Conservation (phyloP, 768 basidiomycete species). For the Tylopilus plumbeoviolaceoides region DNA sequence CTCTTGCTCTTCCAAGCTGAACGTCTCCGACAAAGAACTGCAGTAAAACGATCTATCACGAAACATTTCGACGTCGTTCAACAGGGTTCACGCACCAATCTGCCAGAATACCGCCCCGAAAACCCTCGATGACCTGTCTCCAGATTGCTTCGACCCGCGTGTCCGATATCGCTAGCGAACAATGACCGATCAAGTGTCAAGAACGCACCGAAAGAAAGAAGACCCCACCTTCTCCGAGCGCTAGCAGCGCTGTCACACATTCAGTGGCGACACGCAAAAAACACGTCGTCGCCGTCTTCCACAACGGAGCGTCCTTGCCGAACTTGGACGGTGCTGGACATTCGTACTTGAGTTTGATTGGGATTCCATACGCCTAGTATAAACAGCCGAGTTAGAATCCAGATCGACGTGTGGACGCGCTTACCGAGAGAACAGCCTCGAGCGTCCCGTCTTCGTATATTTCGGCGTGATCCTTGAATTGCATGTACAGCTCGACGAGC, state of each 20-base stretch:
- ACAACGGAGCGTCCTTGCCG: slow-evolving; percentile 82
- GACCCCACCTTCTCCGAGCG: slow-evolving; percentile 45
- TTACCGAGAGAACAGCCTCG: slow-evolving; percentile 75
- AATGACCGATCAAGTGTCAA: not conserved
- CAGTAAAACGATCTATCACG: not conserved
- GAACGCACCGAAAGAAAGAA: not conserved
- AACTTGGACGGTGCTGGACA: slow-evolving; percentile 87
- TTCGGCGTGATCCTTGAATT: slow-evolving; percentile 54
- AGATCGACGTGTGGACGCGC: slow-evolving; percentile 16
- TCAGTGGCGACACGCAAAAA: slow-evolving; percentile 75
- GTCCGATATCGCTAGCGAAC: slow-evolving; percentile 47
- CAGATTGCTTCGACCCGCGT: slow-evolving; percentile 79
- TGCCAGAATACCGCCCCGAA: slow-evolving; percentile 75
- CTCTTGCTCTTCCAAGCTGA: slow-evolving; percentile 63
- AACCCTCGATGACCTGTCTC: slow-evolving; percentile 78
- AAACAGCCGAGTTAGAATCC: not conserved
- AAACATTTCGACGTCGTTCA: not conserved
- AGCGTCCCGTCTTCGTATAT: slow-evolving; percentile 82
- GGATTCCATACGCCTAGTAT: slow-evolving; percentile 76
- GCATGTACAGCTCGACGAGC: slow-evolving; percentile 72
- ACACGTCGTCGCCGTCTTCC: slow-evolving; percentile 89
- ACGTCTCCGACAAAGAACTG: slow-evolving; percentile 56
- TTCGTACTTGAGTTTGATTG: slow-evolving; percentile 92
- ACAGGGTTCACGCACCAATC: slow-evolving; percentile 60
- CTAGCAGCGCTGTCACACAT: slow-evolving; percentile 49